phyloP scores from a whole-genome alignment of 2,329 filamentous ascomycete species.

The Clarireedia monteithiana region DNA sequence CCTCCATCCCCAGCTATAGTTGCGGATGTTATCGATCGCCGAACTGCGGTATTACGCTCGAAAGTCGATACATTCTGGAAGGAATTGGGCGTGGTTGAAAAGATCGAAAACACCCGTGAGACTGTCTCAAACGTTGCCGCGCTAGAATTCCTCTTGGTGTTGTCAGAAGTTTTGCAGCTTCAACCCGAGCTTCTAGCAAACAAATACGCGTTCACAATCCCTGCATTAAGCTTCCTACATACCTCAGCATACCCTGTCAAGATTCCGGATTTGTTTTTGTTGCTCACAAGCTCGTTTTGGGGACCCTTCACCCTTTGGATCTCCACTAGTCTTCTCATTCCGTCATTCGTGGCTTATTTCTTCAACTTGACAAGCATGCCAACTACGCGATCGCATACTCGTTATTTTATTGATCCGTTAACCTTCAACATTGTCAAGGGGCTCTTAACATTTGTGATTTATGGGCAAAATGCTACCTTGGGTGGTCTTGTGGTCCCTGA shows the following conservation, averaged over 20 bases:
- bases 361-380: constrained; percentile 70
- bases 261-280: constrained; percentile 72
- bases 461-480: constrained; percentile 57
- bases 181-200: constrained; percentile 63
- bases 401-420: constrained; percentile 71
- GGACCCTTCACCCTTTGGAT: constrained; percentile 70
- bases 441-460: constrained; percentile 72
- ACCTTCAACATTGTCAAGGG: constrained; percentile 88
- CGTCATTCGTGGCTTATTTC: constrained; percentile 72
- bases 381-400: constrained; percentile 31
- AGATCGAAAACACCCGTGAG: constrained; percentile 58
- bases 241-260: constrained; percentile 54
- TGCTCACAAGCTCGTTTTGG: constrained; percentile 78
- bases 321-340: constrained; percentile 62
- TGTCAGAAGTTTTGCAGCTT: constrained; percentile 64
- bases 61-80: constrained; percentile 58
- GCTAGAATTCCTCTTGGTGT: constrained; percentile 59
- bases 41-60: constrained; percentile 56
- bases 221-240: constrained; percentile 48
- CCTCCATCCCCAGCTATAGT: constrained; percentile 76
- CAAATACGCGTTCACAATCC: constrained; percentile 65
- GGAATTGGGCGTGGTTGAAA: constrained; percentile 58
- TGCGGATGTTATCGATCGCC: constrained; percentile 66
- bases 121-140: constrained; percentile 63
- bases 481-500: constrained; percentile 52